Conservation (phyloP, 257 asterid genomes). For the Nicotiana benthamiana region DNA sequence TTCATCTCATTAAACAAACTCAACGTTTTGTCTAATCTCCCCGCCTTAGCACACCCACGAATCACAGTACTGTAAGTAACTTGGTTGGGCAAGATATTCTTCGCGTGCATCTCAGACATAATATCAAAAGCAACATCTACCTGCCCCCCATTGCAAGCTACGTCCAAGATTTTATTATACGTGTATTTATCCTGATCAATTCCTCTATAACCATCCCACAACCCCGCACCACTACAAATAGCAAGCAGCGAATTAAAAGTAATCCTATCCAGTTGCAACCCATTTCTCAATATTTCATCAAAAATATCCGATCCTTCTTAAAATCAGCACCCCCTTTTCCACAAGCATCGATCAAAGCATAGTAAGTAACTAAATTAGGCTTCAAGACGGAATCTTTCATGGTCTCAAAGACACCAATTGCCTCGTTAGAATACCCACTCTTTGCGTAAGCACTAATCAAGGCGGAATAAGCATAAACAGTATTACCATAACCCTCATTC, state of each 20-base stretch:
- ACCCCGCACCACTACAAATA: slow-evolving; percentile 86
- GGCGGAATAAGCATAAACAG: slow-evolving; percentile 81
- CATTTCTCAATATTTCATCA: slow-evolving; percentile 57
- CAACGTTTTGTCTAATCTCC: slow-evolving; percentile 61
- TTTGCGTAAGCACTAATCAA: slow-evolving; percentile 83
- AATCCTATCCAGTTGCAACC: slow-evolving; percentile 83
- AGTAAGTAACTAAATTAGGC: slow-evolving; percentile 83
- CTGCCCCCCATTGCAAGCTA: slow-evolving; percentile 77
- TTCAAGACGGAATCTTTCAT: slow-evolving; percentile 80
- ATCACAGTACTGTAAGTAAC: slow-evolving; percentile 86
- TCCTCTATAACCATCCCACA: slow-evolving; percentile 82
- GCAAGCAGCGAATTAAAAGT: slow-evolving; percentile 90
- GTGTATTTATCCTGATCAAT: slow-evolving; percentile 86
- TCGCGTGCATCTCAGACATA: slow-evolving; percentile 66
- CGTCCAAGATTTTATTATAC: slow-evolving; percentile 77
- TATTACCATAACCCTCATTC: slow-evolving; percentile 69
- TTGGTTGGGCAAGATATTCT: slow-evolving; percentile 65
- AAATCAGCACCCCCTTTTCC: slow-evolving; percentile 94
- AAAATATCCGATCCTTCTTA: slow-evolving; percentile 62
- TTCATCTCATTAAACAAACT: slow-evolving; percentile 84
- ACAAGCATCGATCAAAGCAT: slow-evolving; percentile 89
- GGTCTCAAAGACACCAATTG: slow-evolving; percentile 51
- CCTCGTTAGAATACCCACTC: slow-evolving; percentile 77
- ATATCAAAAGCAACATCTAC: slow-evolving; percentile 71
- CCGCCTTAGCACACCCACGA: slow-evolving; percentile 87